These are phyloP conservation scores for Daldinia sp. DNA, from an alignment of 2,329 filamentous ascomycete species.

Conservation along the genomic window DNA sequence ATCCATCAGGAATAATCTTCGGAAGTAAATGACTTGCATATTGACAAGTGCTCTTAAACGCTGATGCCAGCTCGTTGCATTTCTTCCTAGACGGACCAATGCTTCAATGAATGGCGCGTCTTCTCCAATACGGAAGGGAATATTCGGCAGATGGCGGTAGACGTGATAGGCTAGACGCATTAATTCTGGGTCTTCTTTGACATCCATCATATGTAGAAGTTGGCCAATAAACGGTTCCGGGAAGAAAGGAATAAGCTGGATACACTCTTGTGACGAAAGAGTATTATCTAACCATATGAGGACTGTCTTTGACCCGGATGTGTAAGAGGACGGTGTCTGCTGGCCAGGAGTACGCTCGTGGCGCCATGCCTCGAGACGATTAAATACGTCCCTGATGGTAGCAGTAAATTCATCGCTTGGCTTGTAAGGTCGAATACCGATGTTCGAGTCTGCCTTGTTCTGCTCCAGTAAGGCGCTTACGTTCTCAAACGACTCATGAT, in stretches of 20 bases:
- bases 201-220: constrained; percentile 99
- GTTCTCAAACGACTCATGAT: constrained; percentile 92
- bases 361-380: constrained; percentile 86
- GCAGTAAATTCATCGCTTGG: constrained; percentile 79
- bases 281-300: constrained; percentile 94
- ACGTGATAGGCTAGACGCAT: constrained; percentile 96
- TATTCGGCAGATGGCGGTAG: constrained; percentile 94
- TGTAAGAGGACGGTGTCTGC: constrained; percentile 94
- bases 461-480: constrained; percentile 79
- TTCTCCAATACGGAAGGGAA: constrained; percentile 89
- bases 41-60: constrained; percentile 94
- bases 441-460: constrained; percentile 83
- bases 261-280: constrained; percentile 92
- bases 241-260: constrained; percentile 90
- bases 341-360: constrained; percentile 85
- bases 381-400: constrained; percentile 81
- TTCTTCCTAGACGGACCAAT: constrained; percentile 88
- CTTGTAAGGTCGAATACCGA: constrained; percentile 86
- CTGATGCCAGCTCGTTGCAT: constrained; percentile 92
- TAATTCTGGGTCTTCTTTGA: constrained; percentile 97
- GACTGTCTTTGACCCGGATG: constrained; percentile 94
- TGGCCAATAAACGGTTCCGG: constrained; percentile 89
- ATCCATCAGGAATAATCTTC: constrained; percentile 88
- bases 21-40: constrained; percentile 99
- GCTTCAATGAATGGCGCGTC: constrained; percentile 86